Base-by-base conservation (phyloP, 2,329 filamentous ascomycete species). In the Didymella sp. region DNA sequence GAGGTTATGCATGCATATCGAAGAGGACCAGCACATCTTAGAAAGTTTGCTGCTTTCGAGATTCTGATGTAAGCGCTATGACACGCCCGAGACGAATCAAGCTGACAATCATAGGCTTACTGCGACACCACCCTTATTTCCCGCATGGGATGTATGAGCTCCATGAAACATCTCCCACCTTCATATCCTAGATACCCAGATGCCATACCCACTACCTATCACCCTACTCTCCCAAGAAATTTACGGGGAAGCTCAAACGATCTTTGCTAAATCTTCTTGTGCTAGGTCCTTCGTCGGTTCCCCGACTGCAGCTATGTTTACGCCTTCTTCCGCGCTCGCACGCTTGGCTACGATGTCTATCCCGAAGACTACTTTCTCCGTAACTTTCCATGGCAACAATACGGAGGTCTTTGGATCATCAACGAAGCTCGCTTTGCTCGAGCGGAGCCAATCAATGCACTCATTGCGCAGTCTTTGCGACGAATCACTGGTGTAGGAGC, bases 21-120 rank as follows among this genome's bases (percentile, higher is more conserved):
- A 19, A 82, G 92, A 48, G 88, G 86, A 0, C 78, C 81, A 17
- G 81, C 81, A 49, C 91, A 93, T 67, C 78, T 97, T 37, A 80
- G 81, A 58, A 89, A 84, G 60, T 90, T 90, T 69, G 82, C 84
- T 56, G 87, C 90, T 61, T 97, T 96, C 74, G 94, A 98, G 76
- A 76, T 92, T 47, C 79, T 96, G 28, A 87, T 84, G 89, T 91
- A 78, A 70, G 85, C 77, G 3, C 24, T 17, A 21, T 30, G 11
- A n/a, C 27, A 6, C 2, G 4, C 22, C 28, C 12, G 25, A 21
- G 1, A 8, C n/a, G 35, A 27, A 1, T 22, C 2, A 19, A n/a
- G n/a, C 63, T 64, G 24, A 66, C 47, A n/a, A 15, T 37, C 28
- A 2, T 41, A 77, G 74, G 66, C 69, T 77, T 33, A 73, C 72